Evolutionary conservation across 495 filamentous ascomycete genomes (phyloP).

Genomic region (Neurospora sp.): DNA sequence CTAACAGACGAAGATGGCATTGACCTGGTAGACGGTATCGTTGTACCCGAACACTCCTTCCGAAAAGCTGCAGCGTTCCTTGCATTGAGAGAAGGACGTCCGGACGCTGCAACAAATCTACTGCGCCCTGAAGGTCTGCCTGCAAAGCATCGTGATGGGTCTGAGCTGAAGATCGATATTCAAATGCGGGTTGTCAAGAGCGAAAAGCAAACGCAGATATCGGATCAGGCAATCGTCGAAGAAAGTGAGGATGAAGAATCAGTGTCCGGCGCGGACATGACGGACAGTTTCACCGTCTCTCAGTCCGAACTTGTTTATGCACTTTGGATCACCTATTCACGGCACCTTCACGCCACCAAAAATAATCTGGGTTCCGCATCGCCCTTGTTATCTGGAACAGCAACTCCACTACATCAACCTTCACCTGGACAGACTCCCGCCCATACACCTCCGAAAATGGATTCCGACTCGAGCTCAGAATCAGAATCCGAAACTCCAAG

Average conservation of each 20-base stretch:
- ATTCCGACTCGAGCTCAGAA: conserved; percentile 34
- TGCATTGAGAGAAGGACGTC: conserved; percentile 68
- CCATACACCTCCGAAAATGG: conserved; percentile 41
- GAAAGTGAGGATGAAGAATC: conserved; percentile 42
- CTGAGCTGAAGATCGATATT: conserved; percentile 83
- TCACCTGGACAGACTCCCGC: conserved; percentile 61
- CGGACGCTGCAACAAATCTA: conserved; percentile 66
- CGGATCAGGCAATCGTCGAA: conserved; percentile 36
- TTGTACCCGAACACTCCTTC: conserved; percentile 93
- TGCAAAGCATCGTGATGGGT: conserved; percentile 81
- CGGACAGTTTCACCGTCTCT: conserved; percentile 16
- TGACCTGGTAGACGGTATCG: conserved; percentile 79
- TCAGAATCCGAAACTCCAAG: conserved; percentile 7
- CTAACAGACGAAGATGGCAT: conserved; percentile 81
- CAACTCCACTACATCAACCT: conserved; percentile 63
- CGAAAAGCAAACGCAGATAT: conserved; percentile 43
- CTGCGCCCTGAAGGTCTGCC: conserved; percentile 70
- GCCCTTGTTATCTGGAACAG: conserved; percentile 47
- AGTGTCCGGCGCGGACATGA: conserved; percentile 12
- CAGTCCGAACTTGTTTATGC: conserved; percentile 82
- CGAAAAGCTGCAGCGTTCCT: conserved; percentile 77
- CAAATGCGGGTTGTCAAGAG: conserved; percentile 94
- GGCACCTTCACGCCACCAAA: conserved; percentile 71
- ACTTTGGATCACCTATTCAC: conserved; percentile 92
- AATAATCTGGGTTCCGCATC: conserved; percentile 46